Evolutionary conservation across 1,139 yeast species (phyloP), one percentile per base, ranked within the genome.

Genomic region (Sugiyamaella japonica): DNA sequence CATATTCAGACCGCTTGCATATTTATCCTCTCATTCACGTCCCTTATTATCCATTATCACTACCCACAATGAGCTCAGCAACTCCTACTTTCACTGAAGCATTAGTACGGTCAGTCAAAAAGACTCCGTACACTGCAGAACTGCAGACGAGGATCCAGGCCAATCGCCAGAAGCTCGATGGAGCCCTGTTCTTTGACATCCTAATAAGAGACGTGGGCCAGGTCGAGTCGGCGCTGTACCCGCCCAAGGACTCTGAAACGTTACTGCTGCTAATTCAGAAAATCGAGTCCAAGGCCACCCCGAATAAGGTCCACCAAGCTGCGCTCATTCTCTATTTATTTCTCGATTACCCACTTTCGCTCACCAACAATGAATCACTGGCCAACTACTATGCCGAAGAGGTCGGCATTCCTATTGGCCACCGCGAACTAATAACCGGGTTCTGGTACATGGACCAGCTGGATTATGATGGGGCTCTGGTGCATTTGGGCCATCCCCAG

Each of bases 381-480:
- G 69, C 72, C 6, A 59, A 51, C 7, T 66, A 69, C 59, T 70
- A 60, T 53, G 67, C 66, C 7, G 57, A 61, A 20, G 70, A 69
- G 56, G 59, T 64, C 31, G 66, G 61, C 51, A 48, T 65, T 43
- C 65, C 68, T 2, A 46, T 48, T 9, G 67, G 66, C 17, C 61
- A 60, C 46, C 54, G 57, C 29, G 62, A 60, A 29, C 56, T 65
- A 40, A 58, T 65, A 36, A 50, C 55, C 16, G 69, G 67, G 29
- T 59, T 63, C 46, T 65, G 66, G 63, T 49, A 58, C 25, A 46
- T 65, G 25, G 68, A 65, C 43, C 56, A 57, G 8, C 56, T 57
- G 8, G 47, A 61, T 12, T 59, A 51, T 41, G 59, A 60, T 4
- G 40, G 50, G 29, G 66, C 63, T 2, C 50, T 65, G 20, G 36